Percentiles rank a stretch among this genome's conserved stretches.
Conservation (phyloP, 2,329 filamentous ascomycete species). For the Amylocarpus encephaloides region DNA sequence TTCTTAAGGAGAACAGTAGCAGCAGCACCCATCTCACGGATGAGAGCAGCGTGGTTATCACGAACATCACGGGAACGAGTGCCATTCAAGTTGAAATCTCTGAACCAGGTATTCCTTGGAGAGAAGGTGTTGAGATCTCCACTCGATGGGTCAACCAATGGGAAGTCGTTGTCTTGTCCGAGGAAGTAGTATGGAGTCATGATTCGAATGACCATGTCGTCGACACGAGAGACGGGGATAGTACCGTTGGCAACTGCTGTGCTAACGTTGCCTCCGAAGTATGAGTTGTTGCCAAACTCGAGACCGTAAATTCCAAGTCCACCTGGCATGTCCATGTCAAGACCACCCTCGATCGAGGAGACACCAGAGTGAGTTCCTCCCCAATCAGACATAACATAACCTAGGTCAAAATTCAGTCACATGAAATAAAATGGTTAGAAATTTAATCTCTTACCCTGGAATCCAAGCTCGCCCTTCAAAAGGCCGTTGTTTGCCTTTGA, state of each 20-base stretch:
- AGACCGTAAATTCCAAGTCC: constrained; percentile 60
- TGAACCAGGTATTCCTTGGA: constrained; percentile 40
- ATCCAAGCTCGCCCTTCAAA: constrained; percentile 77
- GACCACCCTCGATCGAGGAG: constrained; percentile 67
- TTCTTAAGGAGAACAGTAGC: constrained; percentile 60
- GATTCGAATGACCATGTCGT: constrained; percentile 60
- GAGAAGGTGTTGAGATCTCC: constrained; percentile 16
- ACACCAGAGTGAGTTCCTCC: constrained; percentile 75
- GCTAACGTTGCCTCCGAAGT: constrained; percentile 35
- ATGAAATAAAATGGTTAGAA: not conserved
- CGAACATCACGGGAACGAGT: constrained; percentile 77
- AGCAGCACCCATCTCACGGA: constrained; percentile 45
- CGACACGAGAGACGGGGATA: constrained; percentile 47
- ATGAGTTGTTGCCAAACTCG: constrained; percentile 33
- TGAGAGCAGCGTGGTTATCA: constrained; percentile 34
- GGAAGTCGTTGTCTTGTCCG: constrained; percentile 41
- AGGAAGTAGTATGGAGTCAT: constrained; percentile 55
- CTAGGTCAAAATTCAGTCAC: not conserved
- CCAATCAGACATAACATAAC: constrained; percentile 78
- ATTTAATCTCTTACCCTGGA: constrained; percentile 50
- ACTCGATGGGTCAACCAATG: constrained; percentile 29
- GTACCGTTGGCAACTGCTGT: constrained; percentile 54
- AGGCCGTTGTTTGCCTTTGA: constrained; percentile 73
- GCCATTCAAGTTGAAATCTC: constrained; percentile 77
- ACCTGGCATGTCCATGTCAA: constrained; percentile 52